A percentile compares a stretch with the other conserved stretches of the same genome.
phyloP scores from a whole-genome alignment of 2,329 filamentous ascomycete genomes.

The Chalara sp. region DNA sequence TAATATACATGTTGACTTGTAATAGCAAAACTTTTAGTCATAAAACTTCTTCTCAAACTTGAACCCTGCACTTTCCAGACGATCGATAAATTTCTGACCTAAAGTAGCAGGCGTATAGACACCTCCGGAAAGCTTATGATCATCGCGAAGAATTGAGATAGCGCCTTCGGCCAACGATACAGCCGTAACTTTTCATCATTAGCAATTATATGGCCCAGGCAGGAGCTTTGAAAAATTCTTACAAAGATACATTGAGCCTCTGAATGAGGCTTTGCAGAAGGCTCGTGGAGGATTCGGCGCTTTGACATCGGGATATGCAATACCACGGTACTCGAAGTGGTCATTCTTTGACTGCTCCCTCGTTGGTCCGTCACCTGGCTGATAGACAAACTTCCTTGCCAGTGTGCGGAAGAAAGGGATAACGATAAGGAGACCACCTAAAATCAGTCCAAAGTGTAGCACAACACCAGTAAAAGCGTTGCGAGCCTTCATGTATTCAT shows the following conservation, averaged over 20 bases:
- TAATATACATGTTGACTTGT: background rate
- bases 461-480: conserved; percentile 43
- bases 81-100: conserved; percentile 59
- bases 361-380: conserved; percentile 49
- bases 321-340: conserved; percentile 54
- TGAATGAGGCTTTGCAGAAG: conserved; percentile 45
- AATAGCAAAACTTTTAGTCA: conserved; percentile 14
- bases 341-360: conserved; percentile 50
- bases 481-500: conserved; percentile 44
- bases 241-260: conserved; percentile 61
- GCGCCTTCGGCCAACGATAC: conserved; percentile 58
- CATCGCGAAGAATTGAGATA: conserved; percentile 56
- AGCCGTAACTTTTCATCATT: conserved; percentile 49
- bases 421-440: conserved; percentile 34
- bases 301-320: conserved; percentile 52
- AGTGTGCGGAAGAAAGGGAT: conserved; percentile 33
- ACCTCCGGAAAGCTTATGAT: conserved; percentile 53
- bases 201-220: conserved; percentile 2
- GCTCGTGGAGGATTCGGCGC: conserved; percentile 34
- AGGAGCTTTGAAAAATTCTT: conserved; percentile 25
- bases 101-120: conserved; percentile 67
- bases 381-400: conserved; percentile 36
- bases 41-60: conserved; percentile 50
- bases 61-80: conserved; percentile 54
- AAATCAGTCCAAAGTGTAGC: conserved; percentile 41